These are phyloP conservation scores for Candida sakaeoensis DNA, from an alignment of 805 yeast genomes.

Conservation along the genomic window DNA sequence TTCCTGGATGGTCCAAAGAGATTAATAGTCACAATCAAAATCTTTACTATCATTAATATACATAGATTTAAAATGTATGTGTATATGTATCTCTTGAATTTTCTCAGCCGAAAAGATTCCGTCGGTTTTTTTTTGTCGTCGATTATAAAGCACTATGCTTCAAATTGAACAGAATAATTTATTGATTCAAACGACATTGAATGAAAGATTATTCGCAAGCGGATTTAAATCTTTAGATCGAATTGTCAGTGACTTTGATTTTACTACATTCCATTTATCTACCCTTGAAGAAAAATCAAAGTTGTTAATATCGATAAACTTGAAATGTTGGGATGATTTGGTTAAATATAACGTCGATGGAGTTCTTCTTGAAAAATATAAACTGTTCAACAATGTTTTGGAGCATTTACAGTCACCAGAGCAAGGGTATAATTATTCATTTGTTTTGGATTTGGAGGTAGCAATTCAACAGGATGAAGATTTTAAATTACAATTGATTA, in stretches of 20 bases:
- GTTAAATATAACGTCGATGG: constrained; percentile 59
- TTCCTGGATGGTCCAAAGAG: constrained; percentile 86
- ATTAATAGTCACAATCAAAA: constrained; percentile 20
- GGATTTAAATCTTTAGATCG: constrained; percentile 60
- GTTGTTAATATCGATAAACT: constrained; percentile 63
- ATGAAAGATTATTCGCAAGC: constrained; percentile 54
- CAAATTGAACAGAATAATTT: constrained; percentile 83
- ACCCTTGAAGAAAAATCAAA: constrained; percentile 65
- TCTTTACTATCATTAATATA: constrained; percentile 2
- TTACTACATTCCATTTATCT: constrained; percentile 88
- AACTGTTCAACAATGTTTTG: constrained; percentile 27
- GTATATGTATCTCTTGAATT: background rate
- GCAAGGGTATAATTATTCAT: constrained; percentile 76
- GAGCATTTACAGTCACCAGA: constrained; percentile 44
- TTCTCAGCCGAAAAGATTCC: background rate
- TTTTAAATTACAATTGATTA: constrained; percentile 48
- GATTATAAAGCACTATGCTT: constrained; percentile 49
- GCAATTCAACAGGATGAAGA: constrained; percentile 39
- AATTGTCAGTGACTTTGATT: constrained; percentile 91
- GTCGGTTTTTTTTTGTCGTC: background rate
- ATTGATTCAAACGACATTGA: constrained; percentile 74
- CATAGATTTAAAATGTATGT: too few relatives aligned
- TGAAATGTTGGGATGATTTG: constrained; percentile 77
- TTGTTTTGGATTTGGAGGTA: constrained; percentile 57
- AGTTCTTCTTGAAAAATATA: constrained; percentile 50